phyloP scores from a whole-genome alignment of 2,329 filamentous ascomycete genomes.

The Daldinia sp. region DNA sequence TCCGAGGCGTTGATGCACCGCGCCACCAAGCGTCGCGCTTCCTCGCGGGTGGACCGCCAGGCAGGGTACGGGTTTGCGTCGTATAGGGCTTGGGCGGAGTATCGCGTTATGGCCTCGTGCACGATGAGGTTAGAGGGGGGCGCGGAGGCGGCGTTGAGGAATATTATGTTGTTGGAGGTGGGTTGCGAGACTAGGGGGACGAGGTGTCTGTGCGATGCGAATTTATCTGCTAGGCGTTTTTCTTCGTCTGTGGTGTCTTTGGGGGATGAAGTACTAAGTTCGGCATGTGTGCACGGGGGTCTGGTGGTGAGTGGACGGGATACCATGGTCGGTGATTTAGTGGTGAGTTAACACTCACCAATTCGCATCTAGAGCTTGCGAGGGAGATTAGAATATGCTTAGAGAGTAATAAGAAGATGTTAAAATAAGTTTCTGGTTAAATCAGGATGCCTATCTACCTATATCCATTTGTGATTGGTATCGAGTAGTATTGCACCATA shows the following conservation, averaged over 20 bases:
- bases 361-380: neutral
- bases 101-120: slow-evolving; percentile 43
- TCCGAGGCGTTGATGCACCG: slow-evolving; percentile 44
- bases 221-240: slow-evolving; percentile 23
- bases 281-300: neutral
- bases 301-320: slow-evolving; percentile 7
- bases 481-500: slow-evolving; percentile 21
- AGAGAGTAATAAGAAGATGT: neutral
- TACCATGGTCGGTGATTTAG: slow-evolving; percentile 12
- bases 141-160: slow-evolving; percentile 46
- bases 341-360: neutral
- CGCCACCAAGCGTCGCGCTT: slow-evolving; percentile 38
- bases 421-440: neutral
- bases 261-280: neutral
- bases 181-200: slow-evolving; percentile 34
- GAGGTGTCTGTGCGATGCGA: slow-evolving; percentile 34
- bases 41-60: slow-evolving; percentile 38
- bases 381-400: neutral
- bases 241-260: slow-evolving; percentile 2
- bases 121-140: slow-evolving; percentile 46
- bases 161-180: slow-evolving; percentile 33
- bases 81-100: slow-evolving; percentile 41
- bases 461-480: slow-evolving; percentile 14
- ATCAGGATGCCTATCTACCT: slow-evolving; percentile 27
- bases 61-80: slow-evolving; percentile 36